Conservation (phyloP, 371 early-diverging fungal species). For the Chytridium lagenaria region DNA sequence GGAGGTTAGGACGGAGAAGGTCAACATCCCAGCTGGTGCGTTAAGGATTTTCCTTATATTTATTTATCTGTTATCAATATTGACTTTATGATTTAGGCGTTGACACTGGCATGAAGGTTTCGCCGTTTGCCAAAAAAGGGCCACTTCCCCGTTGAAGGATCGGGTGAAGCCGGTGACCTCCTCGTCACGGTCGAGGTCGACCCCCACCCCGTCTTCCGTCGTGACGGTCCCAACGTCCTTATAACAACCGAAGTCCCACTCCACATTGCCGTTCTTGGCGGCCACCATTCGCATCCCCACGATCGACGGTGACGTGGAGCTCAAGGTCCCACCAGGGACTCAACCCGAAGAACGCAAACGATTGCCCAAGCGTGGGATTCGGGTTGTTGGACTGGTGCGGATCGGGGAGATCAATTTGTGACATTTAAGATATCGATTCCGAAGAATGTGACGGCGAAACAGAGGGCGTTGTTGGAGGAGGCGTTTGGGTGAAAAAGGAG, state of each 20-base stretch:
- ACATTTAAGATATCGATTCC: conserved; percentile 81
- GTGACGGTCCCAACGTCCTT: conserved; percentile 80
- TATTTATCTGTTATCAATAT: background rate
- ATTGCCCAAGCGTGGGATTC: conserved; percentile 78
- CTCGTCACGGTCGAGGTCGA: conserved; percentile 70
- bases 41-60: background rate
- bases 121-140: conserved; percentile 80
- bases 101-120: conserved; percentile 77
- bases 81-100: conserved; percentile 54
- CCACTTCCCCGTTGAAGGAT: conserved; percentile 78
- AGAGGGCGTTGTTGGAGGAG: conserved; percentile 41
- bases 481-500: conserved; percentile 47
- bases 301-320: conserved; percentile 90
- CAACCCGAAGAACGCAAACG: conserved; percentile 86
- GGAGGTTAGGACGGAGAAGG: conserved; percentile 68
- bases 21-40: conserved; percentile 85
- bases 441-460: conserved; percentile 46
- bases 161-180: conserved; percentile 82
- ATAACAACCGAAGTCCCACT: conserved; percentile 79
- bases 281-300: conserved; percentile 85
- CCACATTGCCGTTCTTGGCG: conserved; percentile 85
- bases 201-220: conserved; percentile 74
- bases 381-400: conserved; percentile 42
- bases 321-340: conserved; percentile 80
- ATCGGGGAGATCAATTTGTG: conserved; percentile 86